A percentile compares a stretch with the other conserved stretches of the same genome.
Conservation (phyloP, 2,329 filamentous ascomycete genomes). For the Monilinia polystroma region DNA sequence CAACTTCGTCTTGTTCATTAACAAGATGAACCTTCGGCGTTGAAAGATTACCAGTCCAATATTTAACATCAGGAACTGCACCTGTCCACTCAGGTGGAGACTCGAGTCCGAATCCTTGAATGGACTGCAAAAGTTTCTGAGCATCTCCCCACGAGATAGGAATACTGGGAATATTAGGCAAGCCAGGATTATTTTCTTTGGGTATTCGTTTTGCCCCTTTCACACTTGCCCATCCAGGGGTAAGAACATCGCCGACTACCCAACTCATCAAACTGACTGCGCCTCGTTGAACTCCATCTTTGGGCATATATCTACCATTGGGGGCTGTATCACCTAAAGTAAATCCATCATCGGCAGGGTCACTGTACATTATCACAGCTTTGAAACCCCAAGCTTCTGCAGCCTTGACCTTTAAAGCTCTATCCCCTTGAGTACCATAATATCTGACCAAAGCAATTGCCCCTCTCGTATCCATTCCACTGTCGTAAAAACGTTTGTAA, state of each 20-base stretch:
- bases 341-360: constrained; percentile 83
- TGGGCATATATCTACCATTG: constrained; percentile 74
- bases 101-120: constrained; percentile 71
- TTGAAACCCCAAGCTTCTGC: constrained; percentile 83
- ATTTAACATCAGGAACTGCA: constrained; percentile 74
- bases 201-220: constrained; percentile 64
- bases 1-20: constrained; percentile 83
- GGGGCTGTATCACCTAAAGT: constrained; percentile 70
- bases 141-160: constrained; percentile 90
- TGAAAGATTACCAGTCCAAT: constrained; percentile 77
- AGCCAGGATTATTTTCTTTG: constrained; percentile 66
- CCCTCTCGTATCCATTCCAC: constrained; percentile 71
- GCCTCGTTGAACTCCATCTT: constrained; percentile 79
- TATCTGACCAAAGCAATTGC: constrained; percentile 83
- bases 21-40: constrained; percentile 78
- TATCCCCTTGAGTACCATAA: constrained; percentile 70
- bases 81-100: constrained; percentile 72
- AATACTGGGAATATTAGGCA: constrained; percentile 83
- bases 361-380: constrained; percentile 90
- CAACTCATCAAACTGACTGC: constrained; percentile 77
- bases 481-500: constrained; percentile 69
- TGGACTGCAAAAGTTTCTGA: constrained; percentile 69
- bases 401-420: constrained; percentile 81
- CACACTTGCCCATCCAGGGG: constrained; percentile 78
- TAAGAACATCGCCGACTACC: constrained; percentile 88